These are phyloP conservation scores for Colletotrichum agaves DNA, from an alignment of 2,329 filamentous ascomycete genomes.

Conservation along the genomic window DNA sequence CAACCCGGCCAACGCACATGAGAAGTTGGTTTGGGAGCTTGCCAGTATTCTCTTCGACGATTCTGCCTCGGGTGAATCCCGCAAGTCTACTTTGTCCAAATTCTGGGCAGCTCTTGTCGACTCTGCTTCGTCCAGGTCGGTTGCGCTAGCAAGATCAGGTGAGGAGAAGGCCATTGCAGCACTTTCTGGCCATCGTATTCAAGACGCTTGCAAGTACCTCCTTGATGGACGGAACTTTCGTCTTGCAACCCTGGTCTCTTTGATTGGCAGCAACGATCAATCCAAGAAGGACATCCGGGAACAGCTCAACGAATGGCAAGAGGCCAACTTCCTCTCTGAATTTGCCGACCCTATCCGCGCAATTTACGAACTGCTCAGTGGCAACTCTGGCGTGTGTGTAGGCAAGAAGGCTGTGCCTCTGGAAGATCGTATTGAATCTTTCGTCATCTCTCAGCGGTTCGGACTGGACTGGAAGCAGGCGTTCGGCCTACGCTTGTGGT, in stretches of 20 bases:
- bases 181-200: slow-evolving; percentile 80
- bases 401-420: slow-evolving; percentile 77
- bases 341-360: slow-evolving; percentile 86
- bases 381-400: slow-evolving; percentile 85
- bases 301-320: slow-evolving; percentile 87
- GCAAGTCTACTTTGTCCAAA: slow-evolving; percentile 73
- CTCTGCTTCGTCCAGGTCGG: slow-evolving; percentile 62
- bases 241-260: slow-evolving; percentile 84
- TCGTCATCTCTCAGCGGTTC: slow-evolving; percentile 86
- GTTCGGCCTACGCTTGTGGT: slow-evolving; percentile 93
- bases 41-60: slow-evolving; percentile 88
- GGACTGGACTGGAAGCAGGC: slow-evolving; percentile 92
- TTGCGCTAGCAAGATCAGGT: slow-evolving; percentile 68
- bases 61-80: slow-evolving; percentile 57
- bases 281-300: slow-evolving; percentile 79
- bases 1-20: slow-evolving; percentile 64
- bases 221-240: slow-evolving; percentile 81
- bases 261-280: slow-evolving; percentile 78
- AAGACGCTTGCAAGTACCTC: slow-evolving; percentile 85
- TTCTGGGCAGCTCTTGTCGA: slow-evolving; percentile 76
- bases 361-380: slow-evolving; percentile 88
- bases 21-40: slow-evolving; percentile 85
- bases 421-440: slow-evolving; percentile 84
- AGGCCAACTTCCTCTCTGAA: slow-evolving; percentile 85
- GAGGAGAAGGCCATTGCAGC: slow-evolving; percentile 89